Percentiles rank a stretch among this genome's conserved stretches.
These are phyloP conservation scores for Malus hybrid DNA, from an alignment of 331 rosid species.

Conservation along the genomic window DNA sequence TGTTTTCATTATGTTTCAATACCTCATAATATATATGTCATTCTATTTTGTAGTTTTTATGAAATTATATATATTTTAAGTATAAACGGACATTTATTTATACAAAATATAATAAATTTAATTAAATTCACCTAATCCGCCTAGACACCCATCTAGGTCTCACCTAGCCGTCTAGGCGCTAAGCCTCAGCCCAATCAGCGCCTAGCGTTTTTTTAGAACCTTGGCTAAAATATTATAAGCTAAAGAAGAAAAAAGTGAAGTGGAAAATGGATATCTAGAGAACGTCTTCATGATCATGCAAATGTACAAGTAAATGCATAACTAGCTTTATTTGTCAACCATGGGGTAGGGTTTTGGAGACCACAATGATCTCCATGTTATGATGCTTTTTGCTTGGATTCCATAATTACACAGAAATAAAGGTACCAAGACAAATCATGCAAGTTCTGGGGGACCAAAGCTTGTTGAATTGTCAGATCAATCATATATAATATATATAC, in stretches of 20 bases:
- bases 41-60: too few species aligned
- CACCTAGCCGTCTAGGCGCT: too few species aligned
- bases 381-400: slow-evolving; percentile 40
- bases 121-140: too few species aligned
- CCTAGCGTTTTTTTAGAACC: too few species aligned
- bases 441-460: neutral
- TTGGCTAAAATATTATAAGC: too few species aligned
- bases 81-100: too few species aligned
- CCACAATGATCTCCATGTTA: slow-evolving; percentile 31
- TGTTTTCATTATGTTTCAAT: too few species aligned
- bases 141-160: too few species aligned
- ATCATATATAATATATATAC: neutral
- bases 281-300: slow-evolving; percentile 18
- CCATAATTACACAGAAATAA: slow-evolving; percentile 56
- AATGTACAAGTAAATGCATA: neutral
- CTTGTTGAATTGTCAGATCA: neutral
- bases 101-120: too few species aligned
- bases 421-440: slow-evolving; percentile 23
- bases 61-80: too few species aligned
- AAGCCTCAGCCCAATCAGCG: too few species aligned
- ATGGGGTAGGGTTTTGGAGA: slow-evolving; percentile 23
- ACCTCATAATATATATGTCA: too few species aligned
- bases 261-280: neutral
- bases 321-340: slow-evolving; percentile 6
- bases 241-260: slow-evolving; percentile 12